Base-by-base conservation (phyloP, 805 yeast genomes). In the Grigorovia humatica region DNA sequence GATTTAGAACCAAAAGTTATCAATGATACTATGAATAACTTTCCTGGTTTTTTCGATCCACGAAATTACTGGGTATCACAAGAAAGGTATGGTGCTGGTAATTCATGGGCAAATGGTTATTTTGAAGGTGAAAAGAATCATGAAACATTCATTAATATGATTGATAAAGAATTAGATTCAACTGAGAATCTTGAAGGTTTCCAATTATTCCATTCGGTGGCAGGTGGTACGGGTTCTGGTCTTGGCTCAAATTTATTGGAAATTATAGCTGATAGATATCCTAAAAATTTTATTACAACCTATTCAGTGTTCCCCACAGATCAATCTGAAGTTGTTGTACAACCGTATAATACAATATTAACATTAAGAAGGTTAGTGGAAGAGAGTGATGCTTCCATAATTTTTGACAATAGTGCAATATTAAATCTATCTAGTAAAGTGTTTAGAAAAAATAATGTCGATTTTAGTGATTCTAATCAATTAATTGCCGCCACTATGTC, bases 171-270 rank as follows among this genome's bases (percentile, higher is more conserved):
- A 60, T 75, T 89, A 43, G 99, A 93, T 62, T 82, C 85, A 35
- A 83, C 96, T 57, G 98, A 95, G 56, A 84, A 84, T 51, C 71
- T 89, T 50, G 93, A 90, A 57, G 95, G 95, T 5, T 93, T 93
- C 66, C 96, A 89, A 72, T 70, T 93, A 57, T 67, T 90, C 49
- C 99, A 93, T 68, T 85, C 96, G 4, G 95, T 93, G 4, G 98
- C 97, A 0, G 99, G 99, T 41, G 99, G 99, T 43, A 93, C 99
- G 0, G 99, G 99, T 0, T 86, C 96, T 0, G 99, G 99, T 2
- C 79, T 89, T 41, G 99, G 99, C 0, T 86, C 96, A 0, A 78
- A 78, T 52, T 59, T 93, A 45, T 68, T 93, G 42, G 97, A 93
- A 65, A 72, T 81, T 15, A 67, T 95, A 52, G 79, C 81, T 52